Conservation (phyloP, 1,284 basidiomycete genomes). For the Leccinum griseonigrum region DNA sequence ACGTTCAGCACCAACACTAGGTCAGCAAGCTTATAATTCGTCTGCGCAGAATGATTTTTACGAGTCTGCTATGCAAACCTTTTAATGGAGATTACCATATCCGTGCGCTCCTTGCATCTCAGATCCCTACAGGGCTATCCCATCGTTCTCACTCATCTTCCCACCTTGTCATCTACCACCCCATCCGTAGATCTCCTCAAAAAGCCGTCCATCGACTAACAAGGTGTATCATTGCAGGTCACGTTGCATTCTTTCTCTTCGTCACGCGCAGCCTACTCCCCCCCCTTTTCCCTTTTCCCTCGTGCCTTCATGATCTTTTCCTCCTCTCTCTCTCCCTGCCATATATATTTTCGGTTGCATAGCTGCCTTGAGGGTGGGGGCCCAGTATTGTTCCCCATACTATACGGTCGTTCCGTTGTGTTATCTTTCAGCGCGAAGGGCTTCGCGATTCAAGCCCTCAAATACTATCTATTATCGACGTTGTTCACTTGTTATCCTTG, state of each 20-base stretch:
- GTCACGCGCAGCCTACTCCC: conserved; percentile 2
- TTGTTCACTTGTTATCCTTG: background rate
- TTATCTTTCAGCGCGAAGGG: background rate
- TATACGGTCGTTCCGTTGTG: background rate
- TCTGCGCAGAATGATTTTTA: no score
- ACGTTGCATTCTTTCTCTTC: conserved; percentile 4
- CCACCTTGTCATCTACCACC: background rate
- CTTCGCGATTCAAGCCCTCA: conserved; percentile 23
- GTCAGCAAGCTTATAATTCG: no score
- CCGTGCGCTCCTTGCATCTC: conserved; percentile 9
- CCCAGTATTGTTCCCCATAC: background rate
- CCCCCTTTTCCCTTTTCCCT: background rate
- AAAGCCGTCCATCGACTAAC: conserved; percentile 1
- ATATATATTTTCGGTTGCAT: conserved; percentile 33
- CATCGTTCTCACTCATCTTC: background rate
- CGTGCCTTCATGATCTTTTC: background rate
- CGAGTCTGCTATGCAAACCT: conserved; percentile 7
- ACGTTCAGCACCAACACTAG: no score
- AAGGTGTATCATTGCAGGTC: no score
- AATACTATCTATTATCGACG: conserved; percentile 26
- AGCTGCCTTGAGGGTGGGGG: conserved; percentile 12
- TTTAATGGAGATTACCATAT: conserved; percentile 17
- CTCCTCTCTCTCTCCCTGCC: conserved; percentile 20
- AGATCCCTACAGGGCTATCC: conserved; percentile 5
- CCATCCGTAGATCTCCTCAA: conserved; percentile 19